Percentiles rank a stretch among this genome's conserved stretches.
These are phyloP conservation scores for Fusarium fujikuroi DNA, from an alignment of 2,329 filamentous ascomycete genomes.

Conservation along the genomic window DNA sequence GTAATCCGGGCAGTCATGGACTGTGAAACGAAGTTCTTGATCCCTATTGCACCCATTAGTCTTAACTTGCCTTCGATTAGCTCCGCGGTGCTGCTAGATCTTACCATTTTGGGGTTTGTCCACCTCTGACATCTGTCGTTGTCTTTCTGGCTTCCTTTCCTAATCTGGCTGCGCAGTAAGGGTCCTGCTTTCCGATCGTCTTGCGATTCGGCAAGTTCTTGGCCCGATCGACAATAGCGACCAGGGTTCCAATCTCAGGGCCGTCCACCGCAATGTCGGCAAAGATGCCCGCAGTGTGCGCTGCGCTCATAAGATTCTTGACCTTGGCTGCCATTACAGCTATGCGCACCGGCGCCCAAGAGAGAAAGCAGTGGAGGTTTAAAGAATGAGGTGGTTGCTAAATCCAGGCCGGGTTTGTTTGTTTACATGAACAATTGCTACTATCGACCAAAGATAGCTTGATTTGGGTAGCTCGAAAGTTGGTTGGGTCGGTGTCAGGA, in stretches of 20 bases:
- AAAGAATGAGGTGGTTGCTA: not conserved
- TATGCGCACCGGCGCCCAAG: conserved; percentile 13
- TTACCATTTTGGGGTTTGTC: conserved; percentile 95
- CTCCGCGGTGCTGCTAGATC: conserved; percentile 10
- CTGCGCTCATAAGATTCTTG: conserved; percentile 69
- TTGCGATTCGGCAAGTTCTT: conserved; percentile 98
- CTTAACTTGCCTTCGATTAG: not conserved
- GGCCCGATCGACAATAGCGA: conserved; percentile 90
- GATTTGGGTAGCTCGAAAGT: conserved; percentile 29
- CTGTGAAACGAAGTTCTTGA: conserved; percentile 93
- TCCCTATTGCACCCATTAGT: conserved; percentile 72
- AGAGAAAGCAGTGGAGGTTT: not conserved
- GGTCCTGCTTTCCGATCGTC: conserved; percentile 98
- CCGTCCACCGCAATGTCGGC: conserved; percentile 94
- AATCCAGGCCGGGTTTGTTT: conserved; percentile 33
- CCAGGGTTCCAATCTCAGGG: conserved; percentile 90
- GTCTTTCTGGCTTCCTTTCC: conserved; percentile 99
- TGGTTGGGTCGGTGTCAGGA: conserved; percentile 22
- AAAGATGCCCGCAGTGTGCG: conserved; percentile 92
- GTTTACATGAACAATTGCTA: conserved; percentile 43
- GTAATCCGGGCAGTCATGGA: conserved; percentile 97
- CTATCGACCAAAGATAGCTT: conserved; percentile 30
- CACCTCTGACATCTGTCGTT: conserved; percentile 89
- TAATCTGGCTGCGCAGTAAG: conserved; percentile 91
- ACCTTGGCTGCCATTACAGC: conserved; percentile 62